Evolutionary conservation across 352 stramenopile genomes (phyloP).

Genomic region (Phytophthora syringae): DNA sequence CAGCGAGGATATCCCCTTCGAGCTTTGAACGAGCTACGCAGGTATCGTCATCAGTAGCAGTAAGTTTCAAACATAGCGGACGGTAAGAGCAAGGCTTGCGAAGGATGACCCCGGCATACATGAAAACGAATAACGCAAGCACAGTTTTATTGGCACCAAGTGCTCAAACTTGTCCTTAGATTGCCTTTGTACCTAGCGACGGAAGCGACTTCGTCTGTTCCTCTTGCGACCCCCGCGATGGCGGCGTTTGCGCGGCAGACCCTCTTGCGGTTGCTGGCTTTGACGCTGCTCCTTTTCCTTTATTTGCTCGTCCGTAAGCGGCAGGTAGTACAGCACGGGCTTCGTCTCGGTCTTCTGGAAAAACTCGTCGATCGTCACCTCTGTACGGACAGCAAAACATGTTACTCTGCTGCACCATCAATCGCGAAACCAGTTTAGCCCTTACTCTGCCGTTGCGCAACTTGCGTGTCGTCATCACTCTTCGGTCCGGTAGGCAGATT

Average conservation of each 20-base stretch:
- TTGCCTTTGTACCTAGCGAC: constrained; percentile 24
- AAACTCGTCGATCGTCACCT: constrained; percentile 71
- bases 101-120: constrained; percentile 17
- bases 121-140: constrained; percentile 11
- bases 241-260: constrained; percentile 33
- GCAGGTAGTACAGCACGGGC: constrained; percentile 84
- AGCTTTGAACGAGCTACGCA: constrained; percentile 56
- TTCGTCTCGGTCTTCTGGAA: constrained; percentile 83
- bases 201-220: constrained; percentile 36
- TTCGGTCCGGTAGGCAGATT: constrained; percentile 30
- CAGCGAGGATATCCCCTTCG: constrained; percentile 81
- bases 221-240: constrained; percentile 44
- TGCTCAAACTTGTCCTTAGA: background rate
- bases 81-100: constrained; percentile 12
- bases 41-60: constrained; percentile 24
- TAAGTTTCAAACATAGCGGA: constrained; percentile 20
- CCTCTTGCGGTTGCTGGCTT: constrained; percentile 21
- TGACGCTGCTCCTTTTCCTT: constrained; percentile 42
- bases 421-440: too few species aligned
- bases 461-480: constrained; percentile 26
- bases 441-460: constrained; percentile 32
- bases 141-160: constrained; percentile 13
- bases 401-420: constrained; percentile 2
- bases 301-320: constrained; percentile 76
- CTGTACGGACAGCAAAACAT: constrained; percentile 18